Evolutionary conservation across 2,329 filamentous ascomycete genomes (phyloP), one percentile per base, ranked within the genome.

Genomic region (Colletotrichum sp.): DNA sequence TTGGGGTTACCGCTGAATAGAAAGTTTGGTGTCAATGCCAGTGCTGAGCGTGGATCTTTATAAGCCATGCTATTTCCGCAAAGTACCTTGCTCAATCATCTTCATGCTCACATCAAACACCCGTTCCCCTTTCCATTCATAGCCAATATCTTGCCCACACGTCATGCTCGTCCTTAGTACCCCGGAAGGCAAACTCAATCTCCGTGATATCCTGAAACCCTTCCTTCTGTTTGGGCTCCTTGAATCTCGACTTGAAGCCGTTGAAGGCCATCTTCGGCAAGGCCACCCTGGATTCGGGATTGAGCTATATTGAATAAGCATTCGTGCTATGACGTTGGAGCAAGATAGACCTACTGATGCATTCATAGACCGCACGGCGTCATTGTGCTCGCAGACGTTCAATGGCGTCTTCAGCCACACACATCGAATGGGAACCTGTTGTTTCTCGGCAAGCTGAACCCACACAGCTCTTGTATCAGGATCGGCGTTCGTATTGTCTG

Each of bases 401-500:
- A 92, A 84, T 1, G 93, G 88, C 15, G 95, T 94, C 67, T 93
- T 94, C 86, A 99, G 97, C 84, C 94, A 94, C 12, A 98, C 88
- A 81, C 96, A 98, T 62, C 96, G 94, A 79, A 98, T 94, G 3
- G 94, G 93, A 3, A 97, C 88, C 6, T 91, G 87, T 80, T 92
- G 86, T 80, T 93, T 93, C 78, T 89, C 90, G 21, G 96, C 96
- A 34, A 98, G 85, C 30, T 91, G 87, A 36, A 95, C 85, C 96
- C 96, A 98, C 76, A 94, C 86, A n/a, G 90, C 89, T 78, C 97
- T 91, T 28, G 93, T 95, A 68, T 95, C 93, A 13, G 88, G 83
- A 84, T 98, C 94, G 34, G 96, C 92, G 82, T 99, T 99, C n/a
- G 97, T 98, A 83, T 98, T 98, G 84, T 99, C 97, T 97, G 66